Percentiles rank a stretch among this genome's conserved stretches.
These are phyloP conservation scores for Ustilaginoidea virens DNA, from an alignment of 2,329 filamentous ascomycete species.

Conservation along the genomic window DNA sequence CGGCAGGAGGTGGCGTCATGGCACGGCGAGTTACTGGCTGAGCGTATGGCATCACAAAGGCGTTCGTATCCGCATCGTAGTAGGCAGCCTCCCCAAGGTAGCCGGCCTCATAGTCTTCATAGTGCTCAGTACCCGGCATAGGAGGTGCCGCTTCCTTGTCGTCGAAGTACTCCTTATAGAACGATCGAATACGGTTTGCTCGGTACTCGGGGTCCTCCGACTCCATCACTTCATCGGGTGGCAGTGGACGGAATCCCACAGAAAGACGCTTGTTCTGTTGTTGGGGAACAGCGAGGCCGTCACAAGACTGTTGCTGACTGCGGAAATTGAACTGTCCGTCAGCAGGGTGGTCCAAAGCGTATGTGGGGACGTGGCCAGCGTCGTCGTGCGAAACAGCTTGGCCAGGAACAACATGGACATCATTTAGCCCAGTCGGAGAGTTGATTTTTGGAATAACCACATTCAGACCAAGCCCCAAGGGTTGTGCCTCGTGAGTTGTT, in stretches of 20 bases:
- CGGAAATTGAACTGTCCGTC: constrained; percentile 16
- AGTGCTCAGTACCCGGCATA: constrained; percentile 35
- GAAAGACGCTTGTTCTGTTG: constrained; percentile 45
- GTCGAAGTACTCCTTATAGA: constrained; percentile 99
- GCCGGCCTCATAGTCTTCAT: constrained; percentile 60
- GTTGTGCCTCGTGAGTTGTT: constrained; percentile 13
- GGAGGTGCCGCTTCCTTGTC: constrained; percentile 44
- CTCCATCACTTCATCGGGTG: constrained; percentile 63
- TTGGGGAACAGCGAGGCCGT: constrained; percentile 36
- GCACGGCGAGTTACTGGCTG: constrained; percentile 76
- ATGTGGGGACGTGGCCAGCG: constrained; percentile 11
- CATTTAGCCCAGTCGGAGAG: constrained; percentile 10
- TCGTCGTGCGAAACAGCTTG: constrained; percentile 5
- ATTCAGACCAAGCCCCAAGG: constrained; percentile 19
- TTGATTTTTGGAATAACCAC: constrained; percentile 18
- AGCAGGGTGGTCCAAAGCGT: constrained; percentile 17
- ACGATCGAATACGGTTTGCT: constrained; percentile 92
- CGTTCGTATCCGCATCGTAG: constrained; percentile 50
- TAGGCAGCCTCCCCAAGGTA: constrained; percentile 53
- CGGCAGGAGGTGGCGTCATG: constrained; percentile 79
- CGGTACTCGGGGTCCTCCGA: constrained; percentile 85
- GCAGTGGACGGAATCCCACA: constrained; percentile 67
- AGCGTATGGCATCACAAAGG: constrained; percentile 70
- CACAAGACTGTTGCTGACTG: constrained; percentile 15
- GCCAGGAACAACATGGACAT: constrained; percentile 1